Conservation (phyloP, 2,329 filamentous ascomycete species). For the Nigrospora sphaerica region DNA sequence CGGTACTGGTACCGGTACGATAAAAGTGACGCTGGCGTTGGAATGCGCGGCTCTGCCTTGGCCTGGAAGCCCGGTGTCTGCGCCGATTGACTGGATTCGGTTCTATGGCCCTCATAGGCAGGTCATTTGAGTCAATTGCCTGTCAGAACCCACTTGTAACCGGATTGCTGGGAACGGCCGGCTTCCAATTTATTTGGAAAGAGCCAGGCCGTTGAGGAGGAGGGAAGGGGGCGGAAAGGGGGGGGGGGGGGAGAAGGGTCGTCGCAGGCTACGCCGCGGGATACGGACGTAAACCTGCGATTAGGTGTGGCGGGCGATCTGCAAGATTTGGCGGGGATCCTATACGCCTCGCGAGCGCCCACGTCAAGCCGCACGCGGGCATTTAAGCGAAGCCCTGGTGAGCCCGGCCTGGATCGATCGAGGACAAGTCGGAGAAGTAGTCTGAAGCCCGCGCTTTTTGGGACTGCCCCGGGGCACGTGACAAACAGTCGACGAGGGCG, state of each 20-base stretch:
- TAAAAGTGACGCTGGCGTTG: background rate
- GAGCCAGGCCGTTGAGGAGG: slow-evolving; percentile 6
- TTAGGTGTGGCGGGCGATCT: slow-evolving; percentile 13
- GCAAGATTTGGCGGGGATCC: slow-evolving; percentile 10
- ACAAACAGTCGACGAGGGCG: no score
- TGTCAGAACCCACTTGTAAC: slow-evolving; percentile 17
- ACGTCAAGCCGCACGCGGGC: slow-evolving; percentile 2
- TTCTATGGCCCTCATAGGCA: slow-evolving; percentile 17
- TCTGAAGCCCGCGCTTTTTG: background rate
- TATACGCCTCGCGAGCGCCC: slow-evolving; percentile 21
- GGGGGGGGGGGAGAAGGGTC: background rate
- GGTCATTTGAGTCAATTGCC: slow-evolving; percentile 12
- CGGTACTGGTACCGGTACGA: background rate
- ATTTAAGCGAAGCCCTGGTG: slow-evolving; percentile 3
- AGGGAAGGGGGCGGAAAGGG: background rate
- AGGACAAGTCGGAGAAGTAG: background rate
- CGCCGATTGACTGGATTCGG: slow-evolving; percentile 11
- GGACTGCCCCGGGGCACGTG: no score
- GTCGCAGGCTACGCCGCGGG: slow-evolving; percentile 4
- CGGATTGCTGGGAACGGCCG: slow-evolving; percentile 13
- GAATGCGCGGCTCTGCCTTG: background rate
- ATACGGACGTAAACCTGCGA: slow-evolving; percentile 18
- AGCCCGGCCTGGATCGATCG: background rate
- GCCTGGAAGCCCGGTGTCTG: slow-evolving; percentile 7
- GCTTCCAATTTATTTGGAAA: slow-evolving; percentile 11